A percentile compares a stretch with the other conserved stretches of the same genome.
phyloP scores from a whole-genome alignment of 441 rosid genomes.

The Populus hybrid region DNA sequence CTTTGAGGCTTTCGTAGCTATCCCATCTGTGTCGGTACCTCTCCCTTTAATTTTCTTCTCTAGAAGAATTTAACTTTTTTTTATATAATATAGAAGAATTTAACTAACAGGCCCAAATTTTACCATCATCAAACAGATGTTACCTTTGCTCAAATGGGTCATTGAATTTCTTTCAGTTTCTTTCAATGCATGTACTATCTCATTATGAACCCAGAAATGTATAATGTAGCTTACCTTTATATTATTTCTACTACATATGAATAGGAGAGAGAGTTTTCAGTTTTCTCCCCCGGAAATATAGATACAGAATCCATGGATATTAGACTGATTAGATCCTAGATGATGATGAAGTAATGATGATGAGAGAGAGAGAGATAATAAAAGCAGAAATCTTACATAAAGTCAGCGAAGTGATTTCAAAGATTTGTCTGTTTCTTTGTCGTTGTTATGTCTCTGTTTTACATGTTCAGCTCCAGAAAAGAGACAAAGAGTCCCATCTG shows the following conservation, averaged over 20 bases:
- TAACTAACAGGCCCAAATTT: neutral
- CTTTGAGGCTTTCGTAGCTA: neutral
- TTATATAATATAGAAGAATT: too few species aligned
- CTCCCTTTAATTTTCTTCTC: neutral
- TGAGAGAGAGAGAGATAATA: slow-evolving; percentile 36
- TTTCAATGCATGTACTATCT: slow-evolving; percentile 2
- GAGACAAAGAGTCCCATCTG: too few species aligned
- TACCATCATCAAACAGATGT: neutral
- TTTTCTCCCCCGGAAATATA: slow-evolving; percentile 48
- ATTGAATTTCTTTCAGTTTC: slow-evolving; percentile 3
- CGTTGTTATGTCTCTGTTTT: slow-evolving; percentile 39
- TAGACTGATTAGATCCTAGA: slow-evolving; percentile 27
- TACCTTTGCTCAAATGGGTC: neutral
- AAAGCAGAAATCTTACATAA: slow-evolving; percentile 18
- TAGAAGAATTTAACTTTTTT: neutral
- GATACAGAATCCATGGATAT: slow-evolving; percentile 35
- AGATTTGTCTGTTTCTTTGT: slow-evolving; percentile 39
- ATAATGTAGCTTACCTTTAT: neutral
- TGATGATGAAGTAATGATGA: slow-evolving; percentile 60
- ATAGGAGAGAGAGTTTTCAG: neutral
- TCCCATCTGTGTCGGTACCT: neutral
- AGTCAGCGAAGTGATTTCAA: slow-evolving; percentile 48
- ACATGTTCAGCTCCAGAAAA: slow-evolving; percentile 81
- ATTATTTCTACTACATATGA: neutral
- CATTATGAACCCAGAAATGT: neutral